phyloP scores from a whole-genome alignment of 371 early-diverging fungal species.

The Actinomortierella ambigua region DNA sequence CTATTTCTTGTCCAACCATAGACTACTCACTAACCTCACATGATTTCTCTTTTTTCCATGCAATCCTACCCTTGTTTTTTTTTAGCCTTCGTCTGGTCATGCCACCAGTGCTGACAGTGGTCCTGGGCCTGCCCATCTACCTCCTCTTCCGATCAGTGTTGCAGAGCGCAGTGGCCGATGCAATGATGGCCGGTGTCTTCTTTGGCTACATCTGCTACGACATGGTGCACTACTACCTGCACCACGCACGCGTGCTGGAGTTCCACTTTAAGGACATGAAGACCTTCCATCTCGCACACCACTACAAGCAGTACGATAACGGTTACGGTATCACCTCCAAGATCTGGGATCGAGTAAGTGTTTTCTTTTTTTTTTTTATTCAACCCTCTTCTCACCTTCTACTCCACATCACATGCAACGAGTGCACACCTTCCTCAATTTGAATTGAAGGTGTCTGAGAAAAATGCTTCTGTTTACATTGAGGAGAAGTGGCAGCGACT shows the following conservation, averaged over 20 bases:
- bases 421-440: too few species aligned
- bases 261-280: slow-evolving; percentile 85
- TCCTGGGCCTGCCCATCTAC: slow-evolving; percentile 69
- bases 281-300: slow-evolving; percentile 93
- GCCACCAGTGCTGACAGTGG: slow-evolving; percentile 89
- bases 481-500: too few species aligned
- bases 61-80: not conserved
- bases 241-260: slow-evolving; percentile 82
- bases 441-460: too few species aligned
- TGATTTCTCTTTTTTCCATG: not conserved
- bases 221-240: slow-evolving; percentile 92
- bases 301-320: slow-evolving; percentile 85
- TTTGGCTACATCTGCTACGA: slow-evolving; percentile 92
- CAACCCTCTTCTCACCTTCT: too few species aligned
- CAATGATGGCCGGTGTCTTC: slow-evolving; percentile 74
- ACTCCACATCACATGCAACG: too few species aligned
- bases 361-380: not conserved
- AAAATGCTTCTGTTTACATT: too few species aligned
- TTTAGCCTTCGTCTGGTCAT: slow-evolving; percentile 89
- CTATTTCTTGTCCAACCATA: too few species aligned
- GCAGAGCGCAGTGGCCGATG: slow-evolving; percentile 55
- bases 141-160: slow-evolving; percentile 58
- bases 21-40: not conserved
- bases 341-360: slow-evolving; percentile 82
- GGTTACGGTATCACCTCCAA: slow-evolving; percentile 95